These are phyloP conservation scores for Aspergillus sp. DNA, from an alignment of 2,329 filamentous ascomycete species.

Conservation along the genomic window DNA sequence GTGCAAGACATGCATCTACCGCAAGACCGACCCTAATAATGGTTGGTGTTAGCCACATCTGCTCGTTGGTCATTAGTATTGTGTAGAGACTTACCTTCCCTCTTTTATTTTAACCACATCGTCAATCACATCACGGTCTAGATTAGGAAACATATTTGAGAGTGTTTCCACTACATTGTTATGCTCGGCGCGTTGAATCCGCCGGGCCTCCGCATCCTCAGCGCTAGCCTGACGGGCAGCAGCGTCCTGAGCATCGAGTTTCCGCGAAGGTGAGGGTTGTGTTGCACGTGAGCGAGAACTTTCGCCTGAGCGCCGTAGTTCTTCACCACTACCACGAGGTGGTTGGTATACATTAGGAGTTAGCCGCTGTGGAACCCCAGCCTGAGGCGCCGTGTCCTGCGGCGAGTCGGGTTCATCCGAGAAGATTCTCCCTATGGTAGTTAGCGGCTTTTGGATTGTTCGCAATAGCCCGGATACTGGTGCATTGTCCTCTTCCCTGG, in stretches of 20 bases:
- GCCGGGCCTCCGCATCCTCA: slow-evolving; percentile 81
- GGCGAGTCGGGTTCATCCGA: slow-evolving; percentile 61
- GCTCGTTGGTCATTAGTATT: neutral
- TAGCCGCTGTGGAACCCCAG: slow-evolving; percentile 51
- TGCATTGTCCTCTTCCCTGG: slow-evolving; percentile 68
- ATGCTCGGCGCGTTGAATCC: slow-evolving; percentile 81
- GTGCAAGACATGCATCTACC: slow-evolving; percentile 80
- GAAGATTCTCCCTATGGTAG: slow-evolving; percentile 92
- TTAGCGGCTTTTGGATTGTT: slow-evolving; percentile 87
- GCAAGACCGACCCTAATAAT: slow-evolving; percentile 70
- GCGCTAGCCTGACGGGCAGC: slow-evolving; percentile 88
- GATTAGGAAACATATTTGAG: slow-evolving; percentile 92
- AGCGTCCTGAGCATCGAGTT: slow-evolving; percentile 76
- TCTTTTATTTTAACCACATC: slow-evolving; percentile 96
- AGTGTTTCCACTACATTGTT: slow-evolving; percentile 89
- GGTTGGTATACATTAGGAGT: slow-evolving; percentile 49
- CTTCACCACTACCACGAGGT: slow-evolving; percentile 41
- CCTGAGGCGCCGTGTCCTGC: slow-evolving; percentile 39
- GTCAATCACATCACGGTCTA: slow-evolving; percentile 91
- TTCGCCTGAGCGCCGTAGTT: slow-evolving; percentile 26
- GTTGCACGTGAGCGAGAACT: slow-evolving; percentile 21
- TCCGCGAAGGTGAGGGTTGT: slow-evolving; percentile 34
- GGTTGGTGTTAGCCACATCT: slow-evolving; percentile 12
- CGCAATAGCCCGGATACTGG: slow-evolving; percentile 82
- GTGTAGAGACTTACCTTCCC: slow-evolving; percentile 65